These are phyloP conservation scores for Sporodiniella umbellata DNA, from an alignment of 371 early-diverging fungal species.

Conservation along the genomic window DNA sequence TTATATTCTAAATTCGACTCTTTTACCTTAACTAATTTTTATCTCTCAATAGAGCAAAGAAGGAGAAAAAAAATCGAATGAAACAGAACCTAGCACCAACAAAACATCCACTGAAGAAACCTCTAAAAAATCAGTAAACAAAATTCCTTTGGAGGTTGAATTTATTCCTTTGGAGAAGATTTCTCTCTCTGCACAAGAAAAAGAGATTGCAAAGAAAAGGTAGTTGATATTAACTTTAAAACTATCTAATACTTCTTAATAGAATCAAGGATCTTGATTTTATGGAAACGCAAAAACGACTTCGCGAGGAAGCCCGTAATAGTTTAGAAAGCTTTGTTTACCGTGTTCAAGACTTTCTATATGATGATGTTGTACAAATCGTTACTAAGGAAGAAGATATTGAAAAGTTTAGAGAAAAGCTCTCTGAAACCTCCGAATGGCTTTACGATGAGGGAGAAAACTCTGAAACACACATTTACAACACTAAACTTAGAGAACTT, in stretches of 20 bases:
- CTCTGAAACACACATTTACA: constrained; percentile 54
- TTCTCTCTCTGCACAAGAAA: constrained; percentile 39
- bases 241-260: neutral
- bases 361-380: constrained; percentile 64
- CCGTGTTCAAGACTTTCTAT: constrained; percentile 74
- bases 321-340: constrained; percentile 90
- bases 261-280: constrained; percentile 35
- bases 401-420: constrained; percentile 52
- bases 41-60: neutral
- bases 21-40: neutral
- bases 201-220: constrained; percentile 35
- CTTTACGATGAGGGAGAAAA: constrained; percentile 76
- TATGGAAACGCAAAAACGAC: constrained; percentile 51
- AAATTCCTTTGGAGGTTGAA: constrained; percentile 42
- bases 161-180: constrained; percentile 38
- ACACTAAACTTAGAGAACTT: constrained; percentile 44
- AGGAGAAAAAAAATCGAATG: constrained; percentile 10
- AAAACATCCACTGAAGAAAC: constrained; percentile 9
- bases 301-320: constrained; percentile 85
- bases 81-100: constrained; percentile 6
- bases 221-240: constrained; percentile 1
- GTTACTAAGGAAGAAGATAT: constrained; percentile 75
- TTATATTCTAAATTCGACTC: neutral
- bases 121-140: constrained; percentile 24
- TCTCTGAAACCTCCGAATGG: constrained; percentile 82